Base-by-base conservation (phyloP, 1,139 yeast species). In the Saccharomyces hybrid region DNA sequence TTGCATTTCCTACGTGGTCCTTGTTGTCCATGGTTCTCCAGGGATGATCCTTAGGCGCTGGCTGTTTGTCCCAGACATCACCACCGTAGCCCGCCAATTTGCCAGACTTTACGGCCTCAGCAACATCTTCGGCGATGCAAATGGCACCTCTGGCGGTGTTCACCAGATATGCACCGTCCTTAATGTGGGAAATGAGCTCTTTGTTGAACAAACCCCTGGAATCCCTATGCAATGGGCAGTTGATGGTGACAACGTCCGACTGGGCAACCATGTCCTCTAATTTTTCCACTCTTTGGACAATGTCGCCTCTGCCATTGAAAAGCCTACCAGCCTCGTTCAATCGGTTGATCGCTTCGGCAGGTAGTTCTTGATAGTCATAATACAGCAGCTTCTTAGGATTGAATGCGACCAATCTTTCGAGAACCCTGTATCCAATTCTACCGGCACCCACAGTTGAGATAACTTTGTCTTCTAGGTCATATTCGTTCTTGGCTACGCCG, bases 121-220 rank as follows among this genome's bases (percentile, higher is more conserved):
- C 90, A 57, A 86, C 87, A 63, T 82, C 95, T 61, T 86, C 78
- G 51, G 82, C 84, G 54, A 78, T 82, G 70, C 86, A 79, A 60
- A 86, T 85, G 52, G 91, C 93, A 59, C 95, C 95, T 69, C 95
- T 80, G 16, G 95, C 95, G 53, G 95, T 87, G 76, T 87, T 86
- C 57, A 87, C 88, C 60, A 86, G 75, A 77, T 86, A 81, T 14
- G 95, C 80, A 51, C 91, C 91, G 65, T 79, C 80, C 73, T 86
- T 86, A 84, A 86, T 84, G 69, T 84, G 81, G 61, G 87, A 77
- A 58, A 86, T 75, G 61, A 84, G 72, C 23, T 83, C 78, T 73
- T 83, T 83, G 78, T 86, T 79, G 73, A 86, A 78, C 57, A 86
- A 73, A 34, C 90, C 90, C 63, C 70, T 72, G 42, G 91, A 79